phyloP scores from a whole-genome alignment of 2,329 filamentous ascomycete species.

The Byssothecium circinans region DNA sequence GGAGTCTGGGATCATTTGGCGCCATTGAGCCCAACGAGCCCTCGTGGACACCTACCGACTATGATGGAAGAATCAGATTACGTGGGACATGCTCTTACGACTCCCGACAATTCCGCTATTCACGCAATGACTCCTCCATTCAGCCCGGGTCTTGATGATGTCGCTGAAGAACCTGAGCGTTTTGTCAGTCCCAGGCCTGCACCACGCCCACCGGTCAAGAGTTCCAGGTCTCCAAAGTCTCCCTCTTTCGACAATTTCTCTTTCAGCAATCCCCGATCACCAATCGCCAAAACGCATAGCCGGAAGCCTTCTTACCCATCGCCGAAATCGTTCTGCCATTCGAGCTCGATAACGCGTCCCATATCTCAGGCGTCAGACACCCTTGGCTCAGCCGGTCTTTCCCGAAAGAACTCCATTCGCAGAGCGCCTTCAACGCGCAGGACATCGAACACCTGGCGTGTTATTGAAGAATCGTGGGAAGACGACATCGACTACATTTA shows the following conservation, averaged over 20 bases:
- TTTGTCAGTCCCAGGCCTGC: slow-evolving; percentile 40
- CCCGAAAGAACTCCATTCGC: slow-evolving; percentile 24
- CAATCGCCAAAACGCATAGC: slow-evolving; percentile 23
- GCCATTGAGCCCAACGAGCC: slow-evolving; percentile 19
- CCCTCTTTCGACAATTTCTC: slow-evolving; percentile 33
- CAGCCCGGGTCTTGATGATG: slow-evolving; percentile 41
- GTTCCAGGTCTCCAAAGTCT: slow-evolving; percentile 28
- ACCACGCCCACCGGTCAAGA: slow-evolving; percentile 31
- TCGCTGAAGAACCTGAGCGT: slow-evolving; percentile 41
- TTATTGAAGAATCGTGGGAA: slow-evolving; percentile 57
- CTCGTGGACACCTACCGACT: slow-evolving; percentile 23
- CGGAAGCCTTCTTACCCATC: slow-evolving; percentile 1
- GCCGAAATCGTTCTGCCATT: slow-evolving; percentile 23
- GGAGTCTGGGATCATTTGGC: slow-evolving; percentile 37
- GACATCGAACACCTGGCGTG: slow-evolving; percentile 39
- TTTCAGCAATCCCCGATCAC: slow-evolving; percentile 28
- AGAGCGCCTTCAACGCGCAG: slow-evolving; percentile 25
- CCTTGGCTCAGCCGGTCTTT: slow-evolving; percentile 45
- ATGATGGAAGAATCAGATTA: slow-evolving; percentile 34
- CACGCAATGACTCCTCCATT: slow-evolving; percentile 46
- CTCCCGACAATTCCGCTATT: slow-evolving; percentile 46
- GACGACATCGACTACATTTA: slow-evolving; percentile 66
- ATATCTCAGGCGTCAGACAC: slow-evolving; percentile 49
- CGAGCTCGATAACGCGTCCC: slow-evolving; percentile 31
- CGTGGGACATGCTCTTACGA: slow-evolving; percentile 46